Evolutionary conservation across 495 filamentous ascomycete species (phyloP), one percentile per base, ranked within the genome.

Genomic region (Penicillium angulare): DNA sequence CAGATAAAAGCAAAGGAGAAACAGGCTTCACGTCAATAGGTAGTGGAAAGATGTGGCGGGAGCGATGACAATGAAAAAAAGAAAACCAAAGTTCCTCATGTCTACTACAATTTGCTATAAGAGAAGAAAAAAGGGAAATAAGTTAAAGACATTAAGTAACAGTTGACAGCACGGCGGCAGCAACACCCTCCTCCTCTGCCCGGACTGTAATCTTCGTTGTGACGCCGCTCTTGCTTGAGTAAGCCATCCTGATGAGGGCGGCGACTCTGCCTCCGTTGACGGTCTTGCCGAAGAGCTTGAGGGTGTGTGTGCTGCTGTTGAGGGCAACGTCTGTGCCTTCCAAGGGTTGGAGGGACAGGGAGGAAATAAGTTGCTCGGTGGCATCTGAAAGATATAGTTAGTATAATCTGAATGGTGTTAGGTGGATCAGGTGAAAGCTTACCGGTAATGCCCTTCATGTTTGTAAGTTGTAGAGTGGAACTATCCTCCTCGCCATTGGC

Each of bases 241-340:
- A 97, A 4, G 92, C 93, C 93, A 98, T 95, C 74, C 90, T 82
- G 55, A 97, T 80, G 50, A 86, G 83, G 42, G 87, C 87, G 29
- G 90, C 91, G 2, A 98, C 92, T 55, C 85, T 84, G 53, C 95
- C 95, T 23, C 93, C 95, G 21, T 79, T 86, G 54, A 97, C 85
- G 17, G 92, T 96, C 83, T 95, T 97, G 61, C 93, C 93, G 65
- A 93, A 91, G 18, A 98, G 81, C 74, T 95, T 97, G 61, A 98
- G 83, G 8, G 90, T 89, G 71, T 98, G 93, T 49, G 92, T 97
- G 52, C 86, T 90, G 63, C 84, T 85, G 63, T 82, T 93, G 50
- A 95, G 79, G 12, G 88, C 84, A 21, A 98, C 83, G 53, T 97
- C 92, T 13, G 86, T 95, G 47, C 93, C 93, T 64, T 97, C 93